Evolutionary conservation across 2,329 filamentous ascomycete species (phyloP), one percentile per base, ranked within the genome.

Genomic region (Lasiodiplodia sp.): DNA sequence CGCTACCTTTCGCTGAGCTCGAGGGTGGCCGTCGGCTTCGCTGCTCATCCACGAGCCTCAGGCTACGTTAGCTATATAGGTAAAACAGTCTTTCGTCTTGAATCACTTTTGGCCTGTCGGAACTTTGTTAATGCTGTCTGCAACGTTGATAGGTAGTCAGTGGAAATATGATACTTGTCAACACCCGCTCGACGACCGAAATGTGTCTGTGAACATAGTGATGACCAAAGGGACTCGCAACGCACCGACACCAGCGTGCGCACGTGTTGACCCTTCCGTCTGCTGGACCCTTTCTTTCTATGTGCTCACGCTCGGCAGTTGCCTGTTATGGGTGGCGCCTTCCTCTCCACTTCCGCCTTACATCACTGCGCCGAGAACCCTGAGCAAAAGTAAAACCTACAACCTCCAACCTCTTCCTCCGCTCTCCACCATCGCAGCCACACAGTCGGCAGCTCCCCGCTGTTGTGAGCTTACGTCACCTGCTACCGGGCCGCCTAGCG

Each of bases 341-440:
- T 63, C 58, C 40, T 23, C 25, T 14, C 28, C 25, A 51, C 25
- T 28, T 44, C 34, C 40, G 40, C 25, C 18, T 44, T 49, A 47
- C 58, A 63, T 51, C 40, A 63, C 25, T 23, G 40, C 21, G 7
- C n/a, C 58, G 18, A n/a, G n/a, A 40, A 34, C 58, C 58, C 25
- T 8, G 18, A n/a, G n/a, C 2, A 40, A 25, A 31, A 23, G 2
- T 8, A 8, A 23, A 7, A 28, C 16, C 25, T 40, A 2, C 31
- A 18, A 8, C n/a, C n/a, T 16, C 37, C 16, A 49, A 11, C 40
- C 8, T 37, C 53, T 57, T 23, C 18, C 34, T 57, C n/a, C 8
- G 8, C 44, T 47, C 44, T 16, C 8, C 58, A 18, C 28, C 25
- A 47, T 37, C 40, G 31, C 18, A n/a, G 14, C 18, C 40, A 18